Conservation (phyloP, 768 basidiomycete species). For the Trichaptum fuscoviolaceum region DNA sequence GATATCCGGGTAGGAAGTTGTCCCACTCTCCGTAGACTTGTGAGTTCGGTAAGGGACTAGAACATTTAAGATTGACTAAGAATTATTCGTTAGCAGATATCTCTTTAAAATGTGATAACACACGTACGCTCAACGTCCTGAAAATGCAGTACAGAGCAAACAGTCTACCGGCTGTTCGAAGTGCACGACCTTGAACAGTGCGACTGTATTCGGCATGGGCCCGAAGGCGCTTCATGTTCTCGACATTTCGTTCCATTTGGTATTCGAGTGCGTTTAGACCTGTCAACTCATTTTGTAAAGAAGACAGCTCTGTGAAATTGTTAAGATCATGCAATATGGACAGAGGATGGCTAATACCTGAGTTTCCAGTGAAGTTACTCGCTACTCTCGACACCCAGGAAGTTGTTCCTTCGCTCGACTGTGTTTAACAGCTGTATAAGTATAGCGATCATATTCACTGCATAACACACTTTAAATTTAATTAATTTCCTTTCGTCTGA, state of each 20-base stretch:
- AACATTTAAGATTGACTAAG: slow-evolving; percentile 49
- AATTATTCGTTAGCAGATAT: not conserved
- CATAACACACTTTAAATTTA: slow-evolving; percentile 23
- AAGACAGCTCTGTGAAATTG: slow-evolving; percentile 27
- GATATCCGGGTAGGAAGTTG: slow-evolving; percentile 36
- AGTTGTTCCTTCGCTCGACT: slow-evolving; percentile 6
- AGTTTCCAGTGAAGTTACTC: slow-evolving; percentile 44
- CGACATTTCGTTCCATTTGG: slow-evolving; percentile 58
- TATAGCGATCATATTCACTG: not conserved
- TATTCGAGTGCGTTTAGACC: slow-evolving; percentile 65
- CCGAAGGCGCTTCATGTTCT: slow-evolving; percentile 42
- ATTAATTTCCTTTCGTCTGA: slow-evolving; percentile 28
- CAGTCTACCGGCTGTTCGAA: slow-evolving; percentile 39
- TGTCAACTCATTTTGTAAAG: slow-evolving; percentile 48
- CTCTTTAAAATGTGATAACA: slow-evolving; percentile 6
- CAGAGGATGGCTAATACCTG: slow-evolving; percentile 14
- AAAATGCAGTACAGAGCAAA: slow-evolving; percentile 68
- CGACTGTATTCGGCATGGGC: slow-evolving; percentile 43
- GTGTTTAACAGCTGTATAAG: slow-evolving; percentile 10
- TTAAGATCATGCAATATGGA: not conserved
- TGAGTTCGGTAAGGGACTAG: slow-evolving; percentile 31
- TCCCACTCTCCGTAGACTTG: slow-evolving; percentile 39
- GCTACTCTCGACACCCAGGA: slow-evolving; percentile 48
- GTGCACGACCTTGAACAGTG: slow-evolving; percentile 51
- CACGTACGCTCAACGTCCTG: slow-evolving; percentile 55